Base-by-base conservation (phyloP, 2,329 filamentous ascomycete genomes). In the Colletotrichum spinosum region DNA sequence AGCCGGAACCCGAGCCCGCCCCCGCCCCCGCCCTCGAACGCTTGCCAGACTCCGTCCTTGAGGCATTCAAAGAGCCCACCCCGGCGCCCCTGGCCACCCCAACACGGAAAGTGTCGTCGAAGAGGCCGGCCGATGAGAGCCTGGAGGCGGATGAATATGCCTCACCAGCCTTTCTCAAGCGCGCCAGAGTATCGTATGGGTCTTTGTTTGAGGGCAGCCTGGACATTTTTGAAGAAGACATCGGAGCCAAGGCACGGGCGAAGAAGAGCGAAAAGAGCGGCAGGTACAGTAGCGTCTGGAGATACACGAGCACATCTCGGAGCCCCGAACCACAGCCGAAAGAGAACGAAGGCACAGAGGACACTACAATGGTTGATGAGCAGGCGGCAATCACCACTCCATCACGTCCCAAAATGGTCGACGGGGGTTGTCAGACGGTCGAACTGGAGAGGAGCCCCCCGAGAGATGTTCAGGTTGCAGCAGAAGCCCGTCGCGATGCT, bases 101-200 rank as follows among this genome's bases (percentile, higher is more conserved):
- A 0, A 25, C 55, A 8, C 17, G 25, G 8, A 53, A 61, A 25
- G 60, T 64, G 10, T 55, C 60, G 6, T 13, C 42, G 34, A 81
- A 80, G 52, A 76, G 78, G 63, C 65, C 70, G 6, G 75, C 74
- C 17, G 72, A 80, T 6, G 67, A 76, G 17, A 72, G 72, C 2
- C 70, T 80, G 50, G 80, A 80, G 8, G 71, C 80, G 49, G 79
- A 82, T 15, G 86, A 90, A 69, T 96, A 89, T 79, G 82, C 86
- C 5, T 97, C 93, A 3, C 94, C 94, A 0, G 92, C 92, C 0
- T 97, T 97, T 70, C 79, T 93, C 17, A 94, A 92, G 75, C 85
- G 90, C 57, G 85, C 87, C 12, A 84, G 91, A 60, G 80, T 91
- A 4, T 94, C 91, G 0, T 90, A 90, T 60, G 90, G 90, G 1